phyloP scores from a whole-genome alignment of 2,329 filamentous ascomycete genomes.

The Aquanectria penicillioides region DNA sequence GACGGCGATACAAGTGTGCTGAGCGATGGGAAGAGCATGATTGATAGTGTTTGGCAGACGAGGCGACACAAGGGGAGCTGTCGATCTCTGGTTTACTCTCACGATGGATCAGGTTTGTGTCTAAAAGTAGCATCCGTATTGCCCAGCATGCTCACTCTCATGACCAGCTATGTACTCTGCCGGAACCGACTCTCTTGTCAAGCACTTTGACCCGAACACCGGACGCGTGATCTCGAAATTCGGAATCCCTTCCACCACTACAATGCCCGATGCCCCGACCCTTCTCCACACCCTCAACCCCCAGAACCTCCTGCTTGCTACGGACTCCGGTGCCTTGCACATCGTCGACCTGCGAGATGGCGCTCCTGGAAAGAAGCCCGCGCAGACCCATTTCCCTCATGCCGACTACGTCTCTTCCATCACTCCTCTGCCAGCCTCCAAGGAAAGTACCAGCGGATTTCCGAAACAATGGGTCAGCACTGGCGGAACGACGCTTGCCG shows the following conservation, averaged over 20 bases:
- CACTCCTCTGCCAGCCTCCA: conserved; percentile 81
- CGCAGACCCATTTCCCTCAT: conserved; percentile 86
- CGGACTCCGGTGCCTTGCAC: conserved; percentile 89
- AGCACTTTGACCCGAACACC: conserved; percentile 66
- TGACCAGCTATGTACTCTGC: conserved; percentile 69
- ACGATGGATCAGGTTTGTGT: conserved; percentile 75
- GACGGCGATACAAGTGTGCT: conserved; percentile 60
- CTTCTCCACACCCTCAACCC: conserved; percentile 86
- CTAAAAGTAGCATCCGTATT: too few species aligned
- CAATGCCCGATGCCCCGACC: conserved; percentile 75
- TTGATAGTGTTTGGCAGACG: conserved; percentile 88
- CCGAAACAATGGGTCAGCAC: conserved; percentile 96
- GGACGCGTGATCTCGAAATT: conserved; percentile 84
- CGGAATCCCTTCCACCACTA: conserved; percentile 70
- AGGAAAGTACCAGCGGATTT: conserved; percentile 85
- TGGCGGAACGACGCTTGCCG: conserved; percentile 88
- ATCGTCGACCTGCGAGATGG: conserved; percentile 82
- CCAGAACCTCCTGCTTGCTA: conserved; percentile 87
- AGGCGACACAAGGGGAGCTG: conserved; percentile 94
- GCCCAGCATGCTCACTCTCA: conserved; percentile 13
- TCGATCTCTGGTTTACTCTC: conserved; percentile 79
- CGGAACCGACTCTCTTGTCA: conserved; percentile 68
- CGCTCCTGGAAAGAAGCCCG: conserved; percentile 69
- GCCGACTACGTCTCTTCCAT: conserved; percentile 93
- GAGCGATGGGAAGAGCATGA: conserved; percentile 74